phyloP scores from a whole-genome alignment of 2,329 filamentous ascomycete species.

The Aspergillus ochraceoroseus region DNA sequence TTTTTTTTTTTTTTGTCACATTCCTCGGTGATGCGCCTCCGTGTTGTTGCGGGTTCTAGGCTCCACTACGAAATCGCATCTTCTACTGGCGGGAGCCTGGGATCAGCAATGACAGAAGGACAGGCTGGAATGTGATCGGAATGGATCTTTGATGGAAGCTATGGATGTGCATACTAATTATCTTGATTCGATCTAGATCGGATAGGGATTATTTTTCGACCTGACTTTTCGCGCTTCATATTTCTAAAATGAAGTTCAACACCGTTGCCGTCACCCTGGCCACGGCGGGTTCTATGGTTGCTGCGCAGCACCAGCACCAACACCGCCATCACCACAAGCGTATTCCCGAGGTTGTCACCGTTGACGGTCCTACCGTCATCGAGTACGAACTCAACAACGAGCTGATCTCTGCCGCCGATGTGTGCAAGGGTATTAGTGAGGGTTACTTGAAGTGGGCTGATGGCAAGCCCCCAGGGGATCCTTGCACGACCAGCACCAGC shows the following conservation, averaged over 20 bases:
- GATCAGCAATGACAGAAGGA: no score
- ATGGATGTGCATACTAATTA: no score
- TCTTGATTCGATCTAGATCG: no score
- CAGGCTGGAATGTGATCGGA: no score
- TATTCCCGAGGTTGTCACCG: conserved; percentile 48
- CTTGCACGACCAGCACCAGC: conserved; percentile 37
- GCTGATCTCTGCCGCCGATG: conserved; percentile 48
- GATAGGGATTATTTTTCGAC: no score
- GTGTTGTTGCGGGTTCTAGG: conserved; percentile 1
- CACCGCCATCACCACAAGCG: conserved; percentile 44
- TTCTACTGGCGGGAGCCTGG: not conserved
- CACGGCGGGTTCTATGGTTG: conserved; percentile 41
- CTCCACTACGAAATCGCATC: not conserved
- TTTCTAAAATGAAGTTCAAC: conserved; percentile 40
- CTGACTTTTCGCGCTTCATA: conserved; percentile 10
- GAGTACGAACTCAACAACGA: conserved; percentile 66
- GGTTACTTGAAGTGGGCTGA: conserved; percentile 63
- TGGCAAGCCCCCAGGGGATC: conserved; percentile 55
- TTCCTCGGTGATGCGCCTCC: not conserved
- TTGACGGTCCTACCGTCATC: conserved; percentile 59
- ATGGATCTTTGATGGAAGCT: no score
- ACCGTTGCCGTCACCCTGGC: conserved; percentile 39
- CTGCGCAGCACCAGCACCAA: conserved; percentile 42
- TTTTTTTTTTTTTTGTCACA: conserved; percentile 1
- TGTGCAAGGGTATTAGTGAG: conserved; percentile 64